Evolutionary conservation across 2,329 filamentous ascomycete genomes (phyloP), one percentile per base, ranked within the genome.

Genomic region (Cyphellophora attinorum): DNA sequence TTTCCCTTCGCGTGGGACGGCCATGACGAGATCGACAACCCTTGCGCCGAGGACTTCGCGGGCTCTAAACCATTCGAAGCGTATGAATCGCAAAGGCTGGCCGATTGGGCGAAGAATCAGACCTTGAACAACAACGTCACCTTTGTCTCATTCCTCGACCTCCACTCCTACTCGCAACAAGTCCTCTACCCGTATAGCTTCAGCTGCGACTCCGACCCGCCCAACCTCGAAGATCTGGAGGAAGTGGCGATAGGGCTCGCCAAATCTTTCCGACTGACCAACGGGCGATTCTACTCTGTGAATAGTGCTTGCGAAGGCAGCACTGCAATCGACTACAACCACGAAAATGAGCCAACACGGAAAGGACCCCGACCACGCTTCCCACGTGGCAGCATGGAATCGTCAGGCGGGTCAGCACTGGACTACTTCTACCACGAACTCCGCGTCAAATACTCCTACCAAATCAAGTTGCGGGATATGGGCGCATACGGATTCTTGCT

Each of bases 351-450:
- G 3, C 51, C 62, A 6, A 50, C 47, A 38, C 45, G 48, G 34
- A 52, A 47, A 2, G 49, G 50, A 23, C 47, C 39, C 16, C 47
- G 52, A 16, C 39, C 51, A 15, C 50, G 51, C 19, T 34, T 40
- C 11, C 41, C 62, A 5, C 60, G 66, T 14, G 65, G 67, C 3
- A 66, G 76, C 25, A 74, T 88, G 42, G 83, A 91, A 53, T 73
- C 73, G 0, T 76, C 79, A 3, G 88, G 89, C 25, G 89, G 89
- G 3, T 88, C 83, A 31, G 85, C 84, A 2, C 76, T 96, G 27
- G 91, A 96, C 59, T 96, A 84, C 77, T 94, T 98, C 59, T 94
- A 93, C 55, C 84, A 93, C 49, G 81, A 93, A 50, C 61, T 96
- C 41, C 67, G 71, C 30, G 83, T 89, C 12, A 78, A 76, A 43